A percentile compares a stretch with the other conserved stretches of the same genome.
Conservation (phyloP, 2,329 filamentous ascomycete species). For the Cercospora sojina region DNA sequence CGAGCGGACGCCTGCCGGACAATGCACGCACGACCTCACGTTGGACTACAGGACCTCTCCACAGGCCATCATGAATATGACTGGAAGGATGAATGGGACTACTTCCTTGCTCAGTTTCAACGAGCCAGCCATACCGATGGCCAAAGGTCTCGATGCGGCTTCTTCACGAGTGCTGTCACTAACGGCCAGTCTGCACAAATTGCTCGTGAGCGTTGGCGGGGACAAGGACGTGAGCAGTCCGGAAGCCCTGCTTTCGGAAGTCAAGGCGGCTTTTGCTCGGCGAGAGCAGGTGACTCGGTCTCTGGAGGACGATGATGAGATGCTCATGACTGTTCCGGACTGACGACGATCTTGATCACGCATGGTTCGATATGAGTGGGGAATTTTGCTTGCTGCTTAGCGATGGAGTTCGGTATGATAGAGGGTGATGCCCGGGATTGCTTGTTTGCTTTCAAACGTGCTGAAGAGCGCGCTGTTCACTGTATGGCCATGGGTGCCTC, state of each 20-base stretch:
- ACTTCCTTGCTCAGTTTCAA: constrained; percentile 30
- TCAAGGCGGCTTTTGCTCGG: constrained; percentile 18
- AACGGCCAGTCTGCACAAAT: constrained; percentile 18
- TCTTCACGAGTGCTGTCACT: constrained; percentile 16
- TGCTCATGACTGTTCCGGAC: constrained; percentile 12
- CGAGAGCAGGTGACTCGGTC: neutral
- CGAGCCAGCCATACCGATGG: constrained; percentile 25
- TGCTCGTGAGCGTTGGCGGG: constrained; percentile 19
- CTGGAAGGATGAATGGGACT: constrained; percentile 21
- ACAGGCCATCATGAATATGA: constrained; percentile 8
- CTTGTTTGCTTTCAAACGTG: neutral
- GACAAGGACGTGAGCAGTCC: neutral
- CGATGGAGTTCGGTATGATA: neutral
- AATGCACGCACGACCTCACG: constrained; percentile 27
- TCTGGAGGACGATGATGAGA: constrained; percentile 14
- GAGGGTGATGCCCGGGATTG: constrained; percentile 6
- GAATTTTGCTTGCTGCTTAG: constrained; percentile 7
- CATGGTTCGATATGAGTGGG: neutral
- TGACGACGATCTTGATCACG: neutral
- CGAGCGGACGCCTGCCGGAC: constrained; percentile 39
- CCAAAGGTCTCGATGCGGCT: constrained; percentile 12
- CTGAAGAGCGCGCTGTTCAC: neutral
- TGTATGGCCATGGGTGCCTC: neutral
- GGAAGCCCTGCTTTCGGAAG: constrained; percentile 12
- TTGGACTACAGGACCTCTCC: neutral